Evolutionary conservation across 495 filamentous ascomycete species (phyloP).

Genomic region (Neurospora hispaniola): DNA sequence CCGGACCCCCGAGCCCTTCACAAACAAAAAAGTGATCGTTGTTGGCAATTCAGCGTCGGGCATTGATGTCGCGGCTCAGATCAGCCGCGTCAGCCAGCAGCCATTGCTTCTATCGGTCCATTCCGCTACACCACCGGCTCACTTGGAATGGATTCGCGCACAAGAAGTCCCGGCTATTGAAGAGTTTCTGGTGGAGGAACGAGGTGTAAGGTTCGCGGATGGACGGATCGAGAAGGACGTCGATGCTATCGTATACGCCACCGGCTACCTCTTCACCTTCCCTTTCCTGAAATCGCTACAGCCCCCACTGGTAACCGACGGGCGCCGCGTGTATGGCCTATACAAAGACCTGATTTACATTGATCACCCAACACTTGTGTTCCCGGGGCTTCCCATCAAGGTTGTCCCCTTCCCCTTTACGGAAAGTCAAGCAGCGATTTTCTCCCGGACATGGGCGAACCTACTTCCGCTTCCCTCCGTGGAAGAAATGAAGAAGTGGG

Average conservation of each 20-base stretch:
- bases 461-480: conserved; percentile 50
- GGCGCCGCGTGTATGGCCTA: conserved; percentile 53
- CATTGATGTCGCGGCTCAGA: conserved; percentile 69
- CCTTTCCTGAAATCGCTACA: conserved; percentile 54
- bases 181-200: conserved; percentile 26
- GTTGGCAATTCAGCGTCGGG: conserved; percentile 75
- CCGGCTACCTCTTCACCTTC: conserved; percentile 62
- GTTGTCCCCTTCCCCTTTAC: conserved; percentile 74
- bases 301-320: conserved; percentile 52
- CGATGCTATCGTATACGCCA: conserved; percentile 62
- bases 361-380: conserved; percentile 65
- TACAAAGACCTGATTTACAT: conserved; percentile 75
- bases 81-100: conserved; percentile 36
- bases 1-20: conserved; percentile 48
- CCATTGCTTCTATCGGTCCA: conserved; percentile 35
- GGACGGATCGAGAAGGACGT: conserved; percentile 45
- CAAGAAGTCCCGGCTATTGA: conserved; percentile 32
- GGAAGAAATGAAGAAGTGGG: conserved; percentile 56
- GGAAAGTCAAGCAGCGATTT: conserved; percentile 67
- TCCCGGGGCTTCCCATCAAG: conserved; percentile 63
- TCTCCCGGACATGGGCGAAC: conserved; percentile 66
- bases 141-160: conserved; percentile 20
- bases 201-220: conserved; percentile 25
- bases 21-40: conserved; percentile 46
- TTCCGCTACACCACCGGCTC: conserved; percentile 20